Base-by-base conservation (phyloP, 2,329 filamentous ascomycete species). In the Fusarium sp. region DNA sequence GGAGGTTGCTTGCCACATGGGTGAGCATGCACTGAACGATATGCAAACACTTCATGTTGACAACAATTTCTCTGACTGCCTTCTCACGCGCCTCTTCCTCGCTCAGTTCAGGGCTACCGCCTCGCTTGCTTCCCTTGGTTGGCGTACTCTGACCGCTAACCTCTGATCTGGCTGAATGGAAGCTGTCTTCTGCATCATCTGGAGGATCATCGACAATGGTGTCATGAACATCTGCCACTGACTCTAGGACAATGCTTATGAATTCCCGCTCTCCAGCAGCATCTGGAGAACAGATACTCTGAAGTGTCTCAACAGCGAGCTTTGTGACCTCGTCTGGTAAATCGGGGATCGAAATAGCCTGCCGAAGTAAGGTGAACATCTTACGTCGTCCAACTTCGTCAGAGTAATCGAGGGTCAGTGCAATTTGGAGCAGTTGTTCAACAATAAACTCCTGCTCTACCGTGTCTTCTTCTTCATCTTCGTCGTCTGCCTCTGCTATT, bases 21-120 rank as follows among this genome's bases (percentile, higher is more conserved):
- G 97, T 92, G 58, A 99, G 88, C 93, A 98, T 98, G 86, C 95
- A 98, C 82, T 98, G 94, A 32, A 97, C 95, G 75, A 99, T 98
- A 80, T 98, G 94, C 70, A 99, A 88, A 82, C 96, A 98, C 84
- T 98, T 98, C 90, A 98, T 95, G 85, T 98, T 98, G 81, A 98
- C 93, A 86, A 98, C 91, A 79, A 98, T 96, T 83, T 98, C 95
- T 74, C 90, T 92, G 75, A 98, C 90, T 3, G 93, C 94, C 84
- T 95, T 97, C 52, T 89, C 88, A 75, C 90, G 87, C 15, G 90
- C 89, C 72, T 92, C 90, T 75, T 93, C 92, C 64, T 92, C 90
- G 57, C 85, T 89, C 65, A 89, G 76, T 62, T 86, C 86, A 22
- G 81, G 76, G 18, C 80, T 82, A 54, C 82, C 84, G 18, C 79